These are phyloP conservation scores for Neopestalotiopsis clavispora DNA, from an alignment of 2,329 filamentous ascomycete species.

Conservation along the genomic window DNA sequence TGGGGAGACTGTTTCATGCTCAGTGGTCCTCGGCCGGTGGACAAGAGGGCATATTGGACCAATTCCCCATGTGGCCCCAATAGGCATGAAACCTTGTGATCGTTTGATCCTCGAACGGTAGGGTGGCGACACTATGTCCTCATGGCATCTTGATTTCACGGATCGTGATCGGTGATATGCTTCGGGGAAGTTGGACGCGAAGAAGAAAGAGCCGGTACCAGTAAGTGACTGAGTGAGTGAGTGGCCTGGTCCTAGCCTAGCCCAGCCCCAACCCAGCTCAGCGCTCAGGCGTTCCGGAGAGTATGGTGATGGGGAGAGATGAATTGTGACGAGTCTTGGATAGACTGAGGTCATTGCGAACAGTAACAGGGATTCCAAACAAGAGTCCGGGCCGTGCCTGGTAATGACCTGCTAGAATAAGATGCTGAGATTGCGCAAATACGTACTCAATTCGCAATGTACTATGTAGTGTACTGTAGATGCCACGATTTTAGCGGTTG, in stretches of 20 bases:
- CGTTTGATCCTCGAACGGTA: constrained; percentile 13
- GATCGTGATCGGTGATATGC: background rate
- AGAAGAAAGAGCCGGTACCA: background rate
- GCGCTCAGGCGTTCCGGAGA: constrained; percentile 4
- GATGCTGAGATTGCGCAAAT: constrained; percentile 1
- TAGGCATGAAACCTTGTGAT: constrained; percentile 16
- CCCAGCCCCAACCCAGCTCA: background rate
- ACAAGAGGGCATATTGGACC: constrained; percentile 1
- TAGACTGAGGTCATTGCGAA: constrained; percentile 6
- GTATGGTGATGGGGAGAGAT: background rate
- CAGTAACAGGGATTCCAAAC: constrained; percentile 18
- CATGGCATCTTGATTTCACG: background rate
- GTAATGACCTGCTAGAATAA: constrained; percentile 11
- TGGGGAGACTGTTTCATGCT: constrained; percentile 9
- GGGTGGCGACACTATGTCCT: background rate
- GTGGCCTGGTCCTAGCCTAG: background rate
- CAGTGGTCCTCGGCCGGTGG: constrained; percentile 2
- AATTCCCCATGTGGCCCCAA: constrained; percentile 13
- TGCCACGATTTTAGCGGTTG: background rate
- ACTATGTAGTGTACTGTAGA: background rate
- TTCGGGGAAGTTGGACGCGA: background rate
- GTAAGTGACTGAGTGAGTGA: no score
- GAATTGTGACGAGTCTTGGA: background rate
- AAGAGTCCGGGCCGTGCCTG: background rate
- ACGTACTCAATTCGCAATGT: background rate